Evolutionary conservation across 345 rosid genomes (phyloP), one percentile per base, ranked within the genome.

Genomic region (Citrus cavaleriei): DNA sequence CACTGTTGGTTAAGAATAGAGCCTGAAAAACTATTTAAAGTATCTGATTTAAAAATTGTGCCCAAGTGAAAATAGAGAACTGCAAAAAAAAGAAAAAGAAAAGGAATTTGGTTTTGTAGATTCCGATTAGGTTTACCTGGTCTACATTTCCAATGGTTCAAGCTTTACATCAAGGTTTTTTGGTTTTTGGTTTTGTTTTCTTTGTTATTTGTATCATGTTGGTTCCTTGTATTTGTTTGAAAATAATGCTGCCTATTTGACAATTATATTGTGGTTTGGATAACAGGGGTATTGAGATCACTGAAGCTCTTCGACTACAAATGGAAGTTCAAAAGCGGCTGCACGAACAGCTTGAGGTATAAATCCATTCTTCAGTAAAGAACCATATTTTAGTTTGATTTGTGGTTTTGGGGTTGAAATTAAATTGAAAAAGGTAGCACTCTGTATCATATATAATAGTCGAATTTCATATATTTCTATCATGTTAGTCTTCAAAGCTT

Each of bases 271-370:
- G 76, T 74, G 30, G 69, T 68, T 78, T 74, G 58, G 75, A 66
- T 67, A 80, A 27, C 88, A 93, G 97, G 83, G 94, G 93, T 78
- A 84, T 88, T 21, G 88, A 87, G 85, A 86, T 95, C 42, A 93
- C 95, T 18, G 98, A 93, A 87, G 95, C 98, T 69, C 83, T 95
- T 77, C 90, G 94, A n/a, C 59, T 93, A 71, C 98, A 95, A 85
- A 87, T 95, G 97, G 98, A 91, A 85, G 89, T 90, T 75, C 98
- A 95, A 88, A 95, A 92, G 84, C 88, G 86, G 78, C 84, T 95
- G 80, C 98, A 92, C 70, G 98, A 93, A 85, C 99, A 95, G 82
- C 98, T 95, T 42, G 99, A 95, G 99, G 99, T 93, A 87, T 68
- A 18, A 72, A 77, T 79, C 37, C 72, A 13, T 61, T 73, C 74